Evolutionary conservation across 2,329 filamentous ascomycete species (phyloP).

Genomic region (Bipolaris cookei): DNA sequence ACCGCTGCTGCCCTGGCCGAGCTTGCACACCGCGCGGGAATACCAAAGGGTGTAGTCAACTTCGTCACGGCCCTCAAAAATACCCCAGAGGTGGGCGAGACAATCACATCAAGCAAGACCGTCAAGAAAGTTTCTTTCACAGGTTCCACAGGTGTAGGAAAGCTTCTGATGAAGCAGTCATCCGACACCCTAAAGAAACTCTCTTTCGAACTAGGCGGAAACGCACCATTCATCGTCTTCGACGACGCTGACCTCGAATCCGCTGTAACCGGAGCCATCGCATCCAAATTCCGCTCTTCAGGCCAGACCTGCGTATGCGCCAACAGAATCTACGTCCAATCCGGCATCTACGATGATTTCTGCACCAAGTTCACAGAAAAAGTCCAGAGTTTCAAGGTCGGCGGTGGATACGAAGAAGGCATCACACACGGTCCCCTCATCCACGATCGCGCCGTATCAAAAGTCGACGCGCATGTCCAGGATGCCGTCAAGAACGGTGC

Average conservation of each 20-base stretch:
- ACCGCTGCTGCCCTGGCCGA: slow-evolving; percentile 88
- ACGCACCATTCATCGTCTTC: slow-evolving; percentile 96
- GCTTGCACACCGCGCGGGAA: slow-evolving; percentile 82
- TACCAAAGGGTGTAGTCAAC: slow-evolving; percentile 90
- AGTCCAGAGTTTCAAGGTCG: slow-evolving; percentile 76
- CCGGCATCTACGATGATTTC: slow-evolving; percentile 78
- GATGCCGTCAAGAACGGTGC: slow-evolving; percentile 44
- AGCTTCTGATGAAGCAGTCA: slow-evolving; percentile 88
- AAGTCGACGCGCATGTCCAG: slow-evolving; percentile 48
- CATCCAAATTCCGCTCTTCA: slow-evolving; percentile 90
- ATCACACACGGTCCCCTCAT: slow-evolving; percentile 84
- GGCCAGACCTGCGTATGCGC: slow-evolving; percentile 89
- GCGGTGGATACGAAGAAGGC: slow-evolving; percentile 72
- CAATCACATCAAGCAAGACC: slow-evolving; percentile 75
- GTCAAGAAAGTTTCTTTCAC: slow-evolving; percentile 95
- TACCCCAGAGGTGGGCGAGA: slow-evolving; percentile 77
- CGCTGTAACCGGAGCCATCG: slow-evolving; percentile 81
- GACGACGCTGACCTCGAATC: slow-evolving; percentile 89
- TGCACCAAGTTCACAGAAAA: slow-evolving; percentile 71
- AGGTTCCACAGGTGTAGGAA: slow-evolving; percentile 70
- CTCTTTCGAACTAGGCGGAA: slow-evolving; percentile 91
- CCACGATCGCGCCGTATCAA: slow-evolving; percentile 71
- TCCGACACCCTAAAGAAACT: slow-evolving; percentile 83
- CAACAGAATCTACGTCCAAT: slow-evolving; percentile 82
- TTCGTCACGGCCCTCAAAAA: slow-evolving; percentile 81